Evolutionary conservation across 1,284 basidiomycete genomes (phyloP), one percentile per base, ranked within the genome.

Genomic region (Xerocomus minutiporus): DNA sequence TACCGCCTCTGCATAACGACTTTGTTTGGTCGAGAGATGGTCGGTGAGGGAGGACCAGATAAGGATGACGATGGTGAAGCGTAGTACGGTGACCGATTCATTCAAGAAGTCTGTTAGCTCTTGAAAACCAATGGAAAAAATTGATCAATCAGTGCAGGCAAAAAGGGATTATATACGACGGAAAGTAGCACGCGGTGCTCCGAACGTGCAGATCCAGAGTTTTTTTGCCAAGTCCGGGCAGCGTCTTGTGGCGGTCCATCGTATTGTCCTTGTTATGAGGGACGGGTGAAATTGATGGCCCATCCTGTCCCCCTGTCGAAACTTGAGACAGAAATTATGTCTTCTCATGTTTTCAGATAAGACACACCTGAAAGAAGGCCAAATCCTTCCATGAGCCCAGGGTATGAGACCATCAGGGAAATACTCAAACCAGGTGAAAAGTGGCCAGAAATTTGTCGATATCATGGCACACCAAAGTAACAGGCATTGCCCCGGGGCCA

Each of bases 1-100:
- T 67, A 66, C 26, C 41, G 48, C 29, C 55, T 55, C 12, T 66
- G 66, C 8, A 29, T 32, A 1, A 49, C 29, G 29, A 28, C 51
- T 28, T 64, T 65, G 13, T 17, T 55, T 23, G 48, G 42, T 41
- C 52, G 55, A 29, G 53, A 29, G 11, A 25, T 29, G 7, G 45
- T 8, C 8, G 32, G 20, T 9, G 45, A 28, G 31, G 44, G 8
- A 15, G 41, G 4, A 20, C 8, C 17, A 9, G 46, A 31, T 13
- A 42, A 17, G 15, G 35, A 36, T n/a, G n/a, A 17, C n/a, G 35
- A 40, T 1, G 32, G 25, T 28, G 17, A 23, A 12, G 26, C 4
- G n/a, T 13, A 12, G 28, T 39, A 23, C n/a, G 44, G 29, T 11
- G 48, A 36, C 3, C 17, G 42, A 41, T 50, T 35, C 51, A 46